A percentile compares a stretch with the other conserved stretches of the same genome.
Evolutionary conservation across 345 rosid species (phyloP).

Genomic region (Acer campestre): DNA sequence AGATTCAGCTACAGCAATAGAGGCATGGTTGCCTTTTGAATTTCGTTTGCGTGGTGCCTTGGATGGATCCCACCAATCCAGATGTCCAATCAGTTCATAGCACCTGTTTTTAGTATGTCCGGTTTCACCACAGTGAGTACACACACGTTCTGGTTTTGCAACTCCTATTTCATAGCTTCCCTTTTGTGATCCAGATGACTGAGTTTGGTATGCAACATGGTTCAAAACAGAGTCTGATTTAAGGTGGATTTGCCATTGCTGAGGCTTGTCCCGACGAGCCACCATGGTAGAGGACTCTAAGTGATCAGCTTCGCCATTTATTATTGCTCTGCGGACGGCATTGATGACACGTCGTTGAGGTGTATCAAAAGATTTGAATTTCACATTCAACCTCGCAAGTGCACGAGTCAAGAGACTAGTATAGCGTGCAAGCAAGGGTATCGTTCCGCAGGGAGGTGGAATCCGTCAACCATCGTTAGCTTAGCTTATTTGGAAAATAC

Average conservation of each 20-base stretch:
- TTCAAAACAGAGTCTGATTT: not conserved
- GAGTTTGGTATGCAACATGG: not conserved
- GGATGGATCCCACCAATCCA: not conserved
- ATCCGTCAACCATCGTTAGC: too few relatives aligned
- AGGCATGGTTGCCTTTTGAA: not conserved
- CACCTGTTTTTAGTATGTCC: not conserved
- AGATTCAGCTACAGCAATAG: not conserved
- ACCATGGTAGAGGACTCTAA: not conserved
- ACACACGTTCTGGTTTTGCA: too few relatives aligned
- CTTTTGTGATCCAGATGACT: not conserved
- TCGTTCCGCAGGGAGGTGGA: too few relatives aligned
- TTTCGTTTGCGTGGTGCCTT: not conserved
- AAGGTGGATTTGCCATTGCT: not conserved
- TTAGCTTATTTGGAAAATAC: too few relatives aligned
- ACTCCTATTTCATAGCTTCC: not conserved
- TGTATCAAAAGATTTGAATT: too few relatives aligned
- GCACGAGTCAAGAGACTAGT: too few relatives aligned
- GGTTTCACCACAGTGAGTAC: not conserved
- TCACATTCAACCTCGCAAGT: too few relatives aligned
- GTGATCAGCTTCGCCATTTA: not conserved
- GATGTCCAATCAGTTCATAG: slow-evolving; percentile 7
- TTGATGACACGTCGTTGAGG: too few relatives aligned
- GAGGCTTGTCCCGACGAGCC: not conserved
- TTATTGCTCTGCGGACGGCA: not conserved
- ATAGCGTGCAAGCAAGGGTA: too few relatives aligned